Base-by-base conservation (phyloP, 495 filamentous ascomycete genomes). In the Poronia punctata region DNA sequence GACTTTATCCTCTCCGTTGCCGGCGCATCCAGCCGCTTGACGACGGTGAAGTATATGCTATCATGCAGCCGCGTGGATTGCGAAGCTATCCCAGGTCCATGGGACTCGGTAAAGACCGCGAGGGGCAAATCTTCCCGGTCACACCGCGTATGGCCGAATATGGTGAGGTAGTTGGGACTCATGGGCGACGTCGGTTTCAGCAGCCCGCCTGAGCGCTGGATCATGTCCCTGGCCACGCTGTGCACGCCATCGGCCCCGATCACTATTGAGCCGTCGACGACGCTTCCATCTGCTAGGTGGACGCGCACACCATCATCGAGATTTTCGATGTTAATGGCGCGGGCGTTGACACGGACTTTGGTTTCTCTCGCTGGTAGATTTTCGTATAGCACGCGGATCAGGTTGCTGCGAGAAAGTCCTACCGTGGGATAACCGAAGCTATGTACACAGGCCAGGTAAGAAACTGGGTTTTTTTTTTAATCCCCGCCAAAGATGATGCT, bases 191-290 rank as follows among this genome's bases (percentile, higher is more conserved):
- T 44, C 10, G 27, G 19, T 16, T 22, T 31, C n/a, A 18, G 5
- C 11, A 46, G 8, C 28, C 6, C 3, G 37, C 40, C 0, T 23
- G 15, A 33, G 35, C 48, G 45, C 53, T 59, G 61, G 41, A 79
- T 61, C 43, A 69, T 66, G 16, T 53, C 37, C n/a, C 71, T 54
- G 11, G 68, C 66, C 16, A 54, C 54, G 36, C 65, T 70, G 41
- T 71, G 65, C 20, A 73, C 61, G 0, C 74, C 50, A 48, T 74
- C 71, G 10, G 61, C 64, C 0, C 72, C 74, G 5, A 75, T 46
- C 6, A 79, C 51, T 18, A 75, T 29, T 35, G 67, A 58, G 0
- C 72, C 74, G 9, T 31, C 28, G 35, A 56, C 65, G 0, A 53
- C 29, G 7, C 49, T 50, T 0, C 72, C 71, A 44, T 73, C 65